phyloP scores from a whole-genome alignment of 441 rosid species.

The Gossypium aridum region DNA sequence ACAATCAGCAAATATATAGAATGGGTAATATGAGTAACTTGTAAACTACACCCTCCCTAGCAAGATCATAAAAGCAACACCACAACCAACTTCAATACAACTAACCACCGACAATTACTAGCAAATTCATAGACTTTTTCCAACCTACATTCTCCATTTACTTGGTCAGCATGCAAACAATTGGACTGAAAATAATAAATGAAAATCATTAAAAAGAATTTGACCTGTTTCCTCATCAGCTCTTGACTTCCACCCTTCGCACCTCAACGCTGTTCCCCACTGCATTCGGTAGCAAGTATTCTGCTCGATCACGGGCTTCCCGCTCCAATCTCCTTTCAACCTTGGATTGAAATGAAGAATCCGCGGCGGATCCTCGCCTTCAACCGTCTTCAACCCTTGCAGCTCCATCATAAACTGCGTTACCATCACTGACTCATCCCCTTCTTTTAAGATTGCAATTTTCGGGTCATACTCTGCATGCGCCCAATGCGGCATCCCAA shows the following conservation, averaged over 20 bases:
- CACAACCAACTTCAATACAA: neutral
- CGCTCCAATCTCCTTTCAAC: slow-evolving; percentile 92
- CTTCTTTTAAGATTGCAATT: slow-evolving; percentile 11
- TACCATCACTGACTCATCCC: slow-evolving; percentile 47
- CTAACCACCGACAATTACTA: neutral
- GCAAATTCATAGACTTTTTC: neutral
- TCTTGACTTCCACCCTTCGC: slow-evolving; percentile 74
- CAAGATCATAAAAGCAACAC: neutral
- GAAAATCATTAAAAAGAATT: neutral
- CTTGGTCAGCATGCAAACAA: neutral
- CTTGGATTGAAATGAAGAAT: slow-evolving; percentile 88
- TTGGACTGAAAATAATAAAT: neutral
- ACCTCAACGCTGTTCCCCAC: slow-evolving; percentile 79
- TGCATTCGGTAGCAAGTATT: slow-evolving; percentile 96
- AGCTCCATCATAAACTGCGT: slow-evolving; percentile 87
- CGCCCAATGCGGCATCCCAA: slow-evolving; percentile 42
- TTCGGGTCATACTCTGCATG: slow-evolving; percentile 29
- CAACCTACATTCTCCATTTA: neutral
- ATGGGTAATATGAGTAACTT: neutral
- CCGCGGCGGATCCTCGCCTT: slow-evolving; percentile 93
- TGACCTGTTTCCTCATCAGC: slow-evolving; percentile 77
- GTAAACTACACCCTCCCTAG: neutral
- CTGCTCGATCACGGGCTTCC: slow-evolving; percentile 85
- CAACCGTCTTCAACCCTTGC: slow-evolving; percentile 74
- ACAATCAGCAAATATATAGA: slow-evolving; percentile 7